These are phyloP conservation scores for Aspergillus tanneri DNA, from an alignment of 2,329 filamentous ascomycete species.

Conservation along the genomic window DNA sequence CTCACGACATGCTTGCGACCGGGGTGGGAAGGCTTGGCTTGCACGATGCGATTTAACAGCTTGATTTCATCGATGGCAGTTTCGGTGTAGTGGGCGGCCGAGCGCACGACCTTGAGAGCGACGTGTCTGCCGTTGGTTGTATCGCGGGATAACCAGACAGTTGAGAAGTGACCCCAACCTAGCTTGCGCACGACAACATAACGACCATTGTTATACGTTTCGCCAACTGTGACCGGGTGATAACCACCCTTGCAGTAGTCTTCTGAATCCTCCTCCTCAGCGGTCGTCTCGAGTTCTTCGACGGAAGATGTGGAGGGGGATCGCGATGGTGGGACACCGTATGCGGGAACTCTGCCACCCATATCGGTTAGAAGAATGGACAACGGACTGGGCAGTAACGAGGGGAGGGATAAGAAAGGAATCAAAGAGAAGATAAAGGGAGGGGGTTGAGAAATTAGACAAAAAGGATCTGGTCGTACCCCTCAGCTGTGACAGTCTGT, in stretches of 20 bases:
- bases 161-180: constrained; percentile 99
- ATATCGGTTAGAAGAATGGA: constrained; percentile 18
- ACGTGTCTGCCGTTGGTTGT: constrained; percentile 90
- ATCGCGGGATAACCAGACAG: constrained; percentile 81
- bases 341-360: constrained; percentile 32
- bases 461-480: constrained; percentile 26
- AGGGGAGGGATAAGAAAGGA: constrained; percentile 1
- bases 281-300: constrained; percentile 87
- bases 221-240: constrained; percentile 89
- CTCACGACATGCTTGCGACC: constrained; percentile 95
- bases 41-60: constrained; percentile 91
- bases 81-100: constrained; percentile 96
- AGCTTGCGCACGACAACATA: constrained; percentile 96
- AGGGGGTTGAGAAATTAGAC: constrained; percentile 4
- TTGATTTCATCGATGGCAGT: constrained; percentile 99
- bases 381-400: constrained; percentile 15
- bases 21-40: constrained; percentile 90
- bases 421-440: background rate
- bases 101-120: constrained; percentile 95
- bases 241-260: constrained; percentile 99
- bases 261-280: constrained; percentile 97
- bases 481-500: constrained; percentile 47
- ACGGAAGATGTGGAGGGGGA: constrained; percentile 75
- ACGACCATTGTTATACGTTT: constrained; percentile 95
- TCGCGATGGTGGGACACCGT: constrained; percentile 61